Percentiles rank a stretch among this genome's conserved stretches.
These are phyloP conservation scores for Penicillium mononematosum DNA, from an alignment of 495 filamentous ascomycete species.

Conservation along the genomic window DNA sequence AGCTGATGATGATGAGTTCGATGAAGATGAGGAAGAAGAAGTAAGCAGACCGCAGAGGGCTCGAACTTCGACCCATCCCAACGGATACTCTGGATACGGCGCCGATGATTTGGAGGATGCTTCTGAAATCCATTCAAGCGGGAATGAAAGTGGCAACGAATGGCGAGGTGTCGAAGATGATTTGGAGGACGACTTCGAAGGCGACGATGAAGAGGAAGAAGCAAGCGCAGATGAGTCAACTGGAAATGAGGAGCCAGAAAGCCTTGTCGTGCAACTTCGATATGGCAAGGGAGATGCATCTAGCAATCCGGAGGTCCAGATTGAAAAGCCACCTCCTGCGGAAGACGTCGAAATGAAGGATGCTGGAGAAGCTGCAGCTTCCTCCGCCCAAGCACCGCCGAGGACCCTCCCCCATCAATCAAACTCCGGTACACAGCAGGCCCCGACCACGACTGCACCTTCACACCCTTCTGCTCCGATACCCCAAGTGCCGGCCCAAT, in stretches of 20 bases:
- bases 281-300: slow-evolving; percentile 39
- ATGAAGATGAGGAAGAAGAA: slow-evolving; percentile 31
- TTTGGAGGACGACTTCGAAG: slow-evolving; percentile 64
- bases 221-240: slow-evolving; percentile 57
- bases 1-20: slow-evolving; percentile 26
- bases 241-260: slow-evolving; percentile 53
- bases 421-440: slow-evolving; percentile 2
- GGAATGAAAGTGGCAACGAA: slow-evolving; percentile 60
- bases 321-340: slow-evolving; percentile 24
- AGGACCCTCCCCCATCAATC: background rate
- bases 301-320: slow-evolving; percentile 18
- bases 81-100: slow-evolving; percentile 53
- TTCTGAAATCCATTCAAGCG: slow-evolving; percentile 55
- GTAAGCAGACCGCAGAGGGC: slow-evolving; percentile 33
- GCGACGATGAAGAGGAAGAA: slow-evolving; percentile 64
- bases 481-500: background rate
- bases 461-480: slow-evolving; percentile 4
- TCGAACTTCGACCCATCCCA: slow-evolving; percentile 33
- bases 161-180: slow-evolving; percentile 72
- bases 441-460: background rate
- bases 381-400: slow-evolving; percentile 8
- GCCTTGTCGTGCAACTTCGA: slow-evolving; percentile 66
- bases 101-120: slow-evolving; percentile 65
- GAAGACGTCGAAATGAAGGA: slow-evolving; percentile 20
- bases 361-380: slow-evolving; percentile 4